These are phyloP conservation scores for Ganoderma meredithae DNA, from an alignment of 1,284 basidiomycete species.

Conservation along the genomic window DNA sequence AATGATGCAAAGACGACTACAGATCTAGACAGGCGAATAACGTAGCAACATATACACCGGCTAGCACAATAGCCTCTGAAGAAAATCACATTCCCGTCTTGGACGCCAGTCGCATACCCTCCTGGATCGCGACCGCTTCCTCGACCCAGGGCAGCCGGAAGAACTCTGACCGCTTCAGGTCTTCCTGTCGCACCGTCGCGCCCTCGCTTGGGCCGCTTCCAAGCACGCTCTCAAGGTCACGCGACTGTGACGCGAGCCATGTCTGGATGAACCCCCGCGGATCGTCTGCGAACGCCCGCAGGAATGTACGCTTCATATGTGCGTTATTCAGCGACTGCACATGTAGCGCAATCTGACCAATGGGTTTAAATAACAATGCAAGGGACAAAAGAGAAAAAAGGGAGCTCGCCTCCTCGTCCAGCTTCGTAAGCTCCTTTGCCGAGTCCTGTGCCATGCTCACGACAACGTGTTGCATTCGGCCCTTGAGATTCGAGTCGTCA, in stretches of 20 bases:
- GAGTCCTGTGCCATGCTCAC: slow-evolving; percentile 77
- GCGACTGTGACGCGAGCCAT: slow-evolving; percentile 91
- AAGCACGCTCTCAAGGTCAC: slow-evolving; percentile 90
- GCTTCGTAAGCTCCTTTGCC: slow-evolving; percentile 69
- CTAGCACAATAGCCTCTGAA: background rate
- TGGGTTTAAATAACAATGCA: background rate
- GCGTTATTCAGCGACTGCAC: slow-evolving; percentile 88
- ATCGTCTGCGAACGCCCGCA: slow-evolving; percentile 83
- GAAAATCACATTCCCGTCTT: slow-evolving; percentile 40
- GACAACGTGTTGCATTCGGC: slow-evolving; percentile 77
- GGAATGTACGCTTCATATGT: slow-evolving; percentile 87
- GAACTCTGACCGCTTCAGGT: slow-evolving; percentile 87
- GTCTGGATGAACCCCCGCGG: slow-evolving; percentile 87
- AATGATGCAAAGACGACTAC: background rate
- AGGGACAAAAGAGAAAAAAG: background rate
- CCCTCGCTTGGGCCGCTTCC: slow-evolving; percentile 88
- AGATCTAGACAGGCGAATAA: slow-evolving; percentile 8
- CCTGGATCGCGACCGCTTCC: slow-evolving; percentile 66
- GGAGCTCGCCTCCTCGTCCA: slow-evolving; percentile 84
- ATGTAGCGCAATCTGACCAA: slow-evolving; percentile 73
- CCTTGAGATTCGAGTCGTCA: slow-evolving; percentile 83
- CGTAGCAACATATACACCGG: background rate
- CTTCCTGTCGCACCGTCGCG: slow-evolving; percentile 83
- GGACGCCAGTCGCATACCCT: slow-evolving; percentile 58
- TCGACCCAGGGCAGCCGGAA: slow-evolving; percentile 92